Conservation (phyloP, 2,329 filamentous ascomycete genomes). For the Aspergillus vadensis region DNA sequence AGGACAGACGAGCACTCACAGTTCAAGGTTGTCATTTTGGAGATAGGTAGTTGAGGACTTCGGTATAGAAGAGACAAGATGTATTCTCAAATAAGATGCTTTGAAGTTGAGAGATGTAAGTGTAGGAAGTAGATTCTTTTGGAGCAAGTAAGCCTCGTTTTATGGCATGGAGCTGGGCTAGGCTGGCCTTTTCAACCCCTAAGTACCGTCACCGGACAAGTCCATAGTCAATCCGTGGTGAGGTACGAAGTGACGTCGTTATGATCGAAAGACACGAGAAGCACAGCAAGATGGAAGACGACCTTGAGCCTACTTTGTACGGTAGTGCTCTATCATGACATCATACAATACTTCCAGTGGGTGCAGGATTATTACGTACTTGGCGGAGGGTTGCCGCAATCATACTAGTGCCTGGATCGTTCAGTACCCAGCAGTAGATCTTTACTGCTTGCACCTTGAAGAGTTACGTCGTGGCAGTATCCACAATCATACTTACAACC, state of each 20-base stretch:
- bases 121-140: neutral
- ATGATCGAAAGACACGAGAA: slow-evolving; percentile 23
- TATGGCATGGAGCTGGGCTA: neutral
- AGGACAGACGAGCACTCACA: slow-evolving; percentile 49
- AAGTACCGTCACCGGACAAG: slow-evolving; percentile 11
- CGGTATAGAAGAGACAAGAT: neutral
- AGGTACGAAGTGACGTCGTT: slow-evolving; percentile 31
- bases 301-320: neutral
- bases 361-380: neutral
- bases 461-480: no score
- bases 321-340: neutral
- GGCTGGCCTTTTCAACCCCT: neutral
- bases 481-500: no score
- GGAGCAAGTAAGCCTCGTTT: neutral
- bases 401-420: neutral
- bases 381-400: neutral
- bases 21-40: slow-evolving; percentile 61
- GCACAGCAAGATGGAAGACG: neutral
- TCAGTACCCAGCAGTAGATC: neutral
- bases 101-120: no score
- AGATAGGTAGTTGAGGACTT: neutral
- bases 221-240: neutral
- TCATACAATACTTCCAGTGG: neutral
- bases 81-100: neutral
- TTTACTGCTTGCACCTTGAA: neutral